Evolutionary conservation across 306 rosid species (phyloP), one percentile per base, ranked within the genome.

Genomic region (Castanopsis chinensis): DNA sequence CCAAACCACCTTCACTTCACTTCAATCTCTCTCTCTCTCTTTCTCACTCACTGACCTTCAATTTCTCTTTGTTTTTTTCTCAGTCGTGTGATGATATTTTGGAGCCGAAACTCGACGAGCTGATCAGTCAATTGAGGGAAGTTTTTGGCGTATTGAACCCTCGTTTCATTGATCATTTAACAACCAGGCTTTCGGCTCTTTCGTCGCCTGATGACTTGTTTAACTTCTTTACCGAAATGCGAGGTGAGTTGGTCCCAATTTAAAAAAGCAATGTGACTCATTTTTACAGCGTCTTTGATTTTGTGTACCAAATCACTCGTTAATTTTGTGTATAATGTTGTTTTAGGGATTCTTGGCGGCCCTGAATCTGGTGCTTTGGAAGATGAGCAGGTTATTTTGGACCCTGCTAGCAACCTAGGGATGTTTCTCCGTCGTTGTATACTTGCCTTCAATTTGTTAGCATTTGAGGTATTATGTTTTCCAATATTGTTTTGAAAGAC

Each of bases 41-140:
- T 2, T 25, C 27, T 25, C 27, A 0, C 27, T n/a, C 54, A 25
- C 53, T 51, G 0, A 1, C 21, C 32, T 23, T 25, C 49, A 23
- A 2, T 20, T 59, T 59, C 43, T 70, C 0, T 56, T 68, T 23
- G 25, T 55, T 6, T 7, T 7, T 33, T 35, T 35, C 76, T 81
- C 88, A 92, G 99, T 89, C 99, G 0, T 91, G 92, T 15, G 99
- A 91, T 79, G 96, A 90, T 81, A 86, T 90, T 59, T 79, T 92
- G 78, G 99, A 95, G 92, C 97, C 98, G 4, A 93, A 91, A 83
- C 87, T 95, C 79, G 98, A 91, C 14, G 95, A 92, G 28, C 91
- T 94, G 49, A 84, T 87, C 21, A 80, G 83, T 76, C 97, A 94
- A 60, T 75, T 94, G 84, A 91, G 95, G 83, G 84, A 81, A 79